Base-by-base conservation (phyloP, 139 green algal species). In the Astrephomene gubernaculifera region DNA sequence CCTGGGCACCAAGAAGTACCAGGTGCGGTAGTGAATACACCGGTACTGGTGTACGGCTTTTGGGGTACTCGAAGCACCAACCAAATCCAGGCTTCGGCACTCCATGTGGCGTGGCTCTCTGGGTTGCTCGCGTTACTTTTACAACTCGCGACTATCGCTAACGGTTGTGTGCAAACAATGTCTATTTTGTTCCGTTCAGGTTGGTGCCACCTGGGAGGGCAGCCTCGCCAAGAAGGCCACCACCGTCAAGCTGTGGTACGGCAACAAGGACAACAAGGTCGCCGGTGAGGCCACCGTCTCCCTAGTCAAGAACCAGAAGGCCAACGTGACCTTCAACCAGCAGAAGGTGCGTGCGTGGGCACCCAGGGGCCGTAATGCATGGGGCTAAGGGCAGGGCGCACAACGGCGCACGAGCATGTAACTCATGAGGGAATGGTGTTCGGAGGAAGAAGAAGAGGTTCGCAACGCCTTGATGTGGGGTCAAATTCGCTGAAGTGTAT, bases 191-290 rank as follows among this genome's bases (percentile, higher is more conserved):
- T 65, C 17, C 14, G 21, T 65, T 19, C 21, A 65, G 57, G 57
- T 65, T 24, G 86, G 86, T 60, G 78, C 79, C 69, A 89, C 86
- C 38, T 79, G 57, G 70, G 71, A 86, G 38, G 71, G 71, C 44
- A 83, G 49, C 1, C 33, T 89, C 5, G 71, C 43, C 43, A 41
- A 57, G 52, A 86, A 86, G 78, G 35, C 70, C 17, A 76, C 33
- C 44, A 82, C 78, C 9, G 36, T 86, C 44, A 89, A 89, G 86
- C 39, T 76, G 44, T 86, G 60, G 60, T 89, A 86, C 86, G 49
- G 35, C 61, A 87, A 86, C 78, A 86, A 86, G 29, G 71, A 79
- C 67, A 31, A 27, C 12, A 52, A 33, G 67, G 12, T 53, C 36
- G 67, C 67, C 12, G 67, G 67, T 31, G 67, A 89, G 41, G 71